Conservation (phyloP, 495 filamentous ascomycete species). For the Daldinia grandis region DNA sequence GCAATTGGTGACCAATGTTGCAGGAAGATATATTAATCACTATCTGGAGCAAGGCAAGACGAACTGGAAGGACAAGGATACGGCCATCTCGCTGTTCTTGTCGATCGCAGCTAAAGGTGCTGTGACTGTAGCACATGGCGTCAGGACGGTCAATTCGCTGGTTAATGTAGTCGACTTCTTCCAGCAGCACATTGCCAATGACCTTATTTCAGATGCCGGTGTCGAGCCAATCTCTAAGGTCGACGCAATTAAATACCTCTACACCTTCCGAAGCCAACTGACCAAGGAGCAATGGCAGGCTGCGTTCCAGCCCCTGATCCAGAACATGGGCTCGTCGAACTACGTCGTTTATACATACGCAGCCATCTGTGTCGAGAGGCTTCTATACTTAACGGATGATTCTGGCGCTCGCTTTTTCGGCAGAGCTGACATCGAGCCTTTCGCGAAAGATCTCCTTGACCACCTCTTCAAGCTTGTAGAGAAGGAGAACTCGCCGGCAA, state of each 20-base stretch:
- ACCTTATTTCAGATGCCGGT: constrained; percentile 71
- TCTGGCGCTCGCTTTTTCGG: constrained; percentile 78
- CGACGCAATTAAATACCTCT: constrained; percentile 96
- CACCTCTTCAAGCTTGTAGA: constrained; percentile 94
- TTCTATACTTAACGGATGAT: constrained; percentile 79
- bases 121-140: constrained; percentile 83
- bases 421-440: constrained; percentile 73
- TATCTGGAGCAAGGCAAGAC: constrained; percentile 72
- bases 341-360: constrained; percentile 98
- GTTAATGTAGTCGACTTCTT: constrained; percentile 94
- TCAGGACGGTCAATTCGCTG: constrained; percentile 83
- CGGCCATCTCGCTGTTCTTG: constrained; percentile 92
- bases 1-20: constrained; percentile 78
- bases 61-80: constrained; percentile 97
- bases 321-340: constrained; percentile 84
- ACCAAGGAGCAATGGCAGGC: constrained; percentile 86
- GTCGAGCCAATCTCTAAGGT: constrained; percentile 90
- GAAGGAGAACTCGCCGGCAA: constrained; percentile 79
- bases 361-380: constrained; percentile 90
- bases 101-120: constrained; percentile 91
- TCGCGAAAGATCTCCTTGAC: constrained; percentile 84
- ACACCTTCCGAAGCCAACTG: constrained; percentile 89
- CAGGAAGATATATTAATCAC: constrained; percentile 81
- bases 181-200: constrained; percentile 83
- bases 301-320: constrained; percentile 87